Base-by-base conservation (phyloP, 2,329 filamentous ascomycete genomes). In the Penicillium italicum region DNA sequence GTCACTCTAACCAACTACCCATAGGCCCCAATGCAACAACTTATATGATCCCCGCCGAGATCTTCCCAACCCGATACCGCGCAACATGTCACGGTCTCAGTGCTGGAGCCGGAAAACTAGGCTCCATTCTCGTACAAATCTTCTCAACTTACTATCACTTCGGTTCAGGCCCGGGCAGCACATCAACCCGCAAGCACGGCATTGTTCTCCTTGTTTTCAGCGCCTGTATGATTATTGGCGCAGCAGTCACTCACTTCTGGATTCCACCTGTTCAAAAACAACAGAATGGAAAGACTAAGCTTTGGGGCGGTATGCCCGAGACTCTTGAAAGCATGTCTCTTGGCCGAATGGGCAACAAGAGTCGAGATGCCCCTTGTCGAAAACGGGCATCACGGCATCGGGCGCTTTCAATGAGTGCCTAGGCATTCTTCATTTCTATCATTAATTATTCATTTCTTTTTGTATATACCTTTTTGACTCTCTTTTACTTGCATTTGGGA, bases 11-110 rank as follows among this genome's bases (percentile, higher is more conserved):
- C 37, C 26, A 49, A 55, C 50, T 53, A 49, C 57, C 26, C 30
- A 14, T 22, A 72, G 72, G 71, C 20, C 72, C 73, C 33, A 75
- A 74, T 45, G 71, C 70, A 59, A 74, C 75, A 34, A 76, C 71
- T 7, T 75, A 74, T 55, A 76, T 79, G 62, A 79, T 83, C 36
- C 78, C 81, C n/a, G 80, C 80, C 12, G 81, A 83, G 58, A 75
- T 82, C 49, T 84, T 83, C 59, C 81, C 81, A 4, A 83, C 81
- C 0, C 73, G 78, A 18, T 83, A 82, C 62, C 76, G 81, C 18
- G 80, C 75, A 50, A 80, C 78, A 1, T 80, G 77, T 56, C 79
- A 83, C 62, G 81, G 81, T 20, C 76, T 83, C 56, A 76, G 77
- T 28, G 81, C 81, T n/a, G 81, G 75, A 1, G 66, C 74, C 1